These are phyloP conservation scores for Diaporthe australafricana DNA, from an alignment of 2,329 filamentous ascomycete genomes.

Conservation along the genomic window DNA sequence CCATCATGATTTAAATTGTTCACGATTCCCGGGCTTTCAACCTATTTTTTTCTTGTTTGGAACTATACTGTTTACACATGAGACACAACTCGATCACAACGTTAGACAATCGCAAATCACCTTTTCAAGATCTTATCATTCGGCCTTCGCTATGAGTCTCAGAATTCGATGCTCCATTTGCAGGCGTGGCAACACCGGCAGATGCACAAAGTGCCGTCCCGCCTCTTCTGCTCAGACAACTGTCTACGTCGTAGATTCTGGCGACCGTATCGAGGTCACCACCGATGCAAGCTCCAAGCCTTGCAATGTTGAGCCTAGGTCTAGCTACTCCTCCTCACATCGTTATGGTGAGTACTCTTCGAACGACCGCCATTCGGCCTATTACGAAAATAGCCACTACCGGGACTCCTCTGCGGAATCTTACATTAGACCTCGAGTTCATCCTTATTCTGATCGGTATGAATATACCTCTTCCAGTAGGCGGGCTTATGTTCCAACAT, in stretches of 20 bases:
- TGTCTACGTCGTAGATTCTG: background rate
- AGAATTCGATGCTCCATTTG: conserved; percentile 16
- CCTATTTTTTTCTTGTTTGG: background rate
- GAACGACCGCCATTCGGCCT: too few relatives aligned
- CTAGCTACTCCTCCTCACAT: too few relatives aligned
- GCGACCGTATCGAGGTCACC: conserved; percentile 1
- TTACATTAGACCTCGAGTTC: background rate
- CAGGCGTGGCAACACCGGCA: background rate
- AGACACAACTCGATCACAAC: background rate
- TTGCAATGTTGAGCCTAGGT: background rate
- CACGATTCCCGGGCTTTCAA: background rate
- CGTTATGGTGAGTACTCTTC: background rate
- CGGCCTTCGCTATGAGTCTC: background rate
- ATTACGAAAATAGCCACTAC: background rate
- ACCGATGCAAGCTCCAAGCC: background rate
- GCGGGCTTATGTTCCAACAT: background rate
- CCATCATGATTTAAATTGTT: conserved; percentile 7
- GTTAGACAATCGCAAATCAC: background rate
- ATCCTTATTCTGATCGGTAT: background rate
- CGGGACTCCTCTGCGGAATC: background rate
- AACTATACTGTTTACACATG: background rate
- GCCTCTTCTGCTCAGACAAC: background rate
- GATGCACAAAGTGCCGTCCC: background rate
- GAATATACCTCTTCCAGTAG: background rate
- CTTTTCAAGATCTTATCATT: background rate